Evolutionary conservation across 495 filamentous ascomycete genomes (phyloP).

Genomic region (Tuber calosporum): DNA sequence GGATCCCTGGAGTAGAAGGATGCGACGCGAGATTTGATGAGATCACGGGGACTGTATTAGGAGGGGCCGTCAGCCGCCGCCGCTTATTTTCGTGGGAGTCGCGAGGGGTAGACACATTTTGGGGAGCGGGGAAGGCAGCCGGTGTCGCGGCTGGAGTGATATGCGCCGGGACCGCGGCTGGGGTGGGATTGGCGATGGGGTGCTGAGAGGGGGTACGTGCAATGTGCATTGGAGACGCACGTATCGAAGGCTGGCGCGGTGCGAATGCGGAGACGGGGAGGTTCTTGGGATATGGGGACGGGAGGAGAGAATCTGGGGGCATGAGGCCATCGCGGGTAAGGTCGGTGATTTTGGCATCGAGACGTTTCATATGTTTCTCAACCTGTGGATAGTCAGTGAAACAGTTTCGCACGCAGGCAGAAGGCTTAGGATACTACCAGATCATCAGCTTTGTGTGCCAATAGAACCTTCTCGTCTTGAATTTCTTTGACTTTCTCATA

Average conservation of each 20-base stretch:
- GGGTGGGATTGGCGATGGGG: conserved; percentile 34
- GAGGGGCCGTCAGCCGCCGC: conserved; percentile 31
- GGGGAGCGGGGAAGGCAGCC: conserved; percentile 45
- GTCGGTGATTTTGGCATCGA: conserved; percentile 80
- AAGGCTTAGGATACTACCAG: conserved; percentile 45
- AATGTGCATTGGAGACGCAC: conserved; percentile 52
- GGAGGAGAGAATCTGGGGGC: conserved; percentile 66
- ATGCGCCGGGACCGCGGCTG: conserved; percentile 22
- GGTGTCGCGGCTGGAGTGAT: conserved; percentile 44
- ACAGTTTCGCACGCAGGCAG: not conserved
- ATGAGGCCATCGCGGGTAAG: conserved; percentile 75
- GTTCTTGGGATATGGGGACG: conserved; percentile 55
- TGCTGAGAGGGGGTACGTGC: conserved; percentile 46
- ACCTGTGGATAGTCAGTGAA: conserved; percentile 44
- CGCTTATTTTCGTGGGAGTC: conserved; percentile 35
- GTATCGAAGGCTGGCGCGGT: conserved; percentile 47
- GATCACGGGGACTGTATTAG: conserved; percentile 32
- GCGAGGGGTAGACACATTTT: conserved; percentile 30
- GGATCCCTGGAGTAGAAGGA: conserved; percentile 37
- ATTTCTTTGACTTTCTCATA: conserved; percentile 64
- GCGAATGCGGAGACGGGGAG: conserved; percentile 38
- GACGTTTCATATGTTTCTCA: conserved; percentile 79
- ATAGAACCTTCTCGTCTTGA: conserved; percentile 76
- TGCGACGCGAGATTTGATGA: conserved; percentile 39
- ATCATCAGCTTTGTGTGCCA: conserved; percentile 68